Base-by-base conservation (phyloP, 1,139 yeast species). In the Debaryomyces sp. region DNA sequence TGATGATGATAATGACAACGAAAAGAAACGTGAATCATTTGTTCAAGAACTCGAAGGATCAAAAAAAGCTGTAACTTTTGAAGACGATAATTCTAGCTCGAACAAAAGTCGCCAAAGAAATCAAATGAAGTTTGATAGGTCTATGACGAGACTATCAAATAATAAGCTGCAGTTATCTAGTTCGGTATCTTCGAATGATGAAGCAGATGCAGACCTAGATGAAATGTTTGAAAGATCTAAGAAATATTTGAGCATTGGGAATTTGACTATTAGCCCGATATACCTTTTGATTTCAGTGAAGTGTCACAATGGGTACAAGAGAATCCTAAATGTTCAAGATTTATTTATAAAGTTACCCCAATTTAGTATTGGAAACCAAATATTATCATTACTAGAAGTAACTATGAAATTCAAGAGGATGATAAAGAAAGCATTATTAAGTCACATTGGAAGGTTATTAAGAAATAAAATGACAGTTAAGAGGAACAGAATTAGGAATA, bases 201-300 rank as follows among this genome's bases (percentile, higher is more conserved):
- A 36, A 29, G 24, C 26, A 9, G 43, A 39, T 39, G 40, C 18
- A 4, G 24, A 43, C 6, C 22, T 37, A 23, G 47, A 77, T 37
- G 75, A 76, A 49, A 85, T 86, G 90, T 65, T 85, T 5, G 65
- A 69, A 27, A 67, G 92, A 51, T 82, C 91, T 1, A 75, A 82
- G 36, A 77, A 77, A 50, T 85, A 74, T 58, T 68, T 84, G 58
- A 81, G 84, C 57, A 77, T 86, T 49, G 75, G 78, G 27, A 67
- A 75, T 8, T 68, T 86, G 53, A 68, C 64, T 21, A 58, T 85
- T 15, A 70, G 73, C 47, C 73, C 81, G 9, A 72, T 81, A 34
- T 64, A 73, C 2, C 60, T 86, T 23, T 74, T 75, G 65, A 75
- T 86, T 22, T 84, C 90, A 4, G 78, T 84, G 51, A 79, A 77